Evolutionary conservation across 345 rosid genomes (phyloP).

Genomic region (Gossypium ekmanianum): DNA sequence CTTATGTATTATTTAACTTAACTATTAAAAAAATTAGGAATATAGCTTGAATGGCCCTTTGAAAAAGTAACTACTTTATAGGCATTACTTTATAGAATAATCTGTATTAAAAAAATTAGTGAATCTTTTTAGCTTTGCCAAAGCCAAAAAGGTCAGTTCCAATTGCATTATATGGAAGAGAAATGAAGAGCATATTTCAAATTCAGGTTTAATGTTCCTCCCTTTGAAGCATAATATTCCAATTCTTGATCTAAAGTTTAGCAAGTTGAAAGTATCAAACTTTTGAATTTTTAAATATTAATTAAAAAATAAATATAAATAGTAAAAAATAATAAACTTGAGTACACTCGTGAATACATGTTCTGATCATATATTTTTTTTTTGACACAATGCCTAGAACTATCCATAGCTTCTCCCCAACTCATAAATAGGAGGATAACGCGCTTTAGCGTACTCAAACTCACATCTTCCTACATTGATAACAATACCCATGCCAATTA

Average conservation of each 20-base stretch:
- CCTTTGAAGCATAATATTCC: slow-evolving; percentile 2
- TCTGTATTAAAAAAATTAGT: not conserved
- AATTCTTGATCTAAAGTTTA: not conserved
- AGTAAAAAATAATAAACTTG: not conserved
- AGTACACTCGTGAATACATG: no score
- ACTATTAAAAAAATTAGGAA: no score
- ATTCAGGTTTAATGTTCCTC: not conserved
- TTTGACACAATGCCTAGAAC: no score
- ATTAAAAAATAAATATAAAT: no score
- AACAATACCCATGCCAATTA: no score
- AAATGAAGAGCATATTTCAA: not conserved
- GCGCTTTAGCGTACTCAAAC: no score
- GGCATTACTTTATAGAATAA: not conserved
- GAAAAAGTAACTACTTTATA: not conserved
- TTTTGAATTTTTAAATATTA: no score
- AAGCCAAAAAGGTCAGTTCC: not conserved
- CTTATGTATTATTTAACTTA: no score
- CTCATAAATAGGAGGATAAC: no score
- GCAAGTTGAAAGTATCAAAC: not conserved
- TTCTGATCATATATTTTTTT: no score
- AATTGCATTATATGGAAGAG: not conserved
- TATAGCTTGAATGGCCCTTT: no score
- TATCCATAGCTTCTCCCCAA: rapidly evolving
- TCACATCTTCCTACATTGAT: no score
- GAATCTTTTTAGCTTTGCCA: slow-evolving; percentile 2